Conservation (phyloP, 805 yeast species). For the Clavispora asparagi region DNA sequence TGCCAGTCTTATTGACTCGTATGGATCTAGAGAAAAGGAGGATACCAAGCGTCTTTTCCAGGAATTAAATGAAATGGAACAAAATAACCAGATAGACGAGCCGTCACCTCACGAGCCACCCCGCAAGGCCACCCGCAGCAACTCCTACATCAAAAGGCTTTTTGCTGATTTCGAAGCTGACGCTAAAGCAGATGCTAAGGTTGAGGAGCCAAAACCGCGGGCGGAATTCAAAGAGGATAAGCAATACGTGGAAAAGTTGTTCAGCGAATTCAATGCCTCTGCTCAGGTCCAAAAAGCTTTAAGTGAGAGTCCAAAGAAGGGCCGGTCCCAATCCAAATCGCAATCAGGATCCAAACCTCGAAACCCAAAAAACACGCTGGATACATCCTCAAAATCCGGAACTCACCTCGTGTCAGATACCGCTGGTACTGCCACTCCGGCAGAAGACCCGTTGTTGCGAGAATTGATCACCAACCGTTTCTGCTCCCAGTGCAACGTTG, state of each 20-base stretch:
- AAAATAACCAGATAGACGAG: not conserved
- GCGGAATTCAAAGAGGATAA: conserved; percentile 17
- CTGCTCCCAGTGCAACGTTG: conserved; percentile 24
- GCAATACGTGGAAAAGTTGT: conserved; percentile 24
- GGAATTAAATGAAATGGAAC: conserved; percentile 6
- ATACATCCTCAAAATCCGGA: not conserved
- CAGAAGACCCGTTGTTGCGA: conserved; percentile 10
- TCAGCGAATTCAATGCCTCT: conserved; percentile 13
- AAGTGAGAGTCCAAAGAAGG: conserved; percentile 3
- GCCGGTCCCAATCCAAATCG: not conserved
- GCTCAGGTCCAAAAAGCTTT: conserved; percentile 5
- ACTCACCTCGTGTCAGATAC: not conserved
- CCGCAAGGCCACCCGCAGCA: conserved; percentile 4
- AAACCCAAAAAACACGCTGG: not conserved
- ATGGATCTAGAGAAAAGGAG: conserved; percentile 11
- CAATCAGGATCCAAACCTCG: not conserved
- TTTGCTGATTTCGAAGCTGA: conserved; percentile 16
- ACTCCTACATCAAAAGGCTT: conserved; percentile 13
- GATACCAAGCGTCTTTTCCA: conserved; percentile 9
- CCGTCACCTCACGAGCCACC: conserved; percentile 1
- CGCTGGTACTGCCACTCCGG: conserved; percentile 1
- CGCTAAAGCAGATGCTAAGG: not conserved
- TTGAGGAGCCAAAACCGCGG: not conserved
- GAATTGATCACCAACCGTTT: conserved; percentile 14
- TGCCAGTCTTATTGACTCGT: conserved; percentile 28